Percentiles rank a stretch among this genome's conserved stretches.
Conservation (phyloP, 768 basidiomycete genomes). For the Leccinum rimulosum region DNA sequence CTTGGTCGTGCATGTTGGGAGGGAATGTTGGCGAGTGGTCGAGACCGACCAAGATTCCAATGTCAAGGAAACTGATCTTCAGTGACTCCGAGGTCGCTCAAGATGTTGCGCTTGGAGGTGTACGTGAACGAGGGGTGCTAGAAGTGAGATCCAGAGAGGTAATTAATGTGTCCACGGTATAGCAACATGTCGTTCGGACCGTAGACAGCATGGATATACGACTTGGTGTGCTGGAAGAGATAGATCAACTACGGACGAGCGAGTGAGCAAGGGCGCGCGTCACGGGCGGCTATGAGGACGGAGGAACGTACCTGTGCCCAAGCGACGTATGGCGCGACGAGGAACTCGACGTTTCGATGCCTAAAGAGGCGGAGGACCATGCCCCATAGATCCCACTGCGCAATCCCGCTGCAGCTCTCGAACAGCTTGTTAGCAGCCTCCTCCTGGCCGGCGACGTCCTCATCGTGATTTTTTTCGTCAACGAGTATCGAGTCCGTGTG, state of each 20-base stretch:
- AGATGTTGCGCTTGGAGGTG: slow-evolving; percentile 73
- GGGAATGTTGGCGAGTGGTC: slow-evolving; percentile 80
- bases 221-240: slow-evolving; percentile 87
- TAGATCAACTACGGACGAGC: slow-evolving; percentile 74
- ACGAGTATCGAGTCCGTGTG: too few relatives aligned
- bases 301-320: slow-evolving; percentile 85
- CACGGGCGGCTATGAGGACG: background rate
- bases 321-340: slow-evolving; percentile 92
- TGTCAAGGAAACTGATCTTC: slow-evolving; percentile 93
- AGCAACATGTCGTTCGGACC: slow-evolving; percentile 90
- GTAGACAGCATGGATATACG: slow-evolving; percentile 92
- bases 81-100: slow-evolving; percentile 42
- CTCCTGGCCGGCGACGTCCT: too few relatives aligned
- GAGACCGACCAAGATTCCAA: slow-evolving; percentile 88
- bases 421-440: too few relatives aligned
- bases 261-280: slow-evolving; percentile 6
- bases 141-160: slow-evolving; percentile 78
- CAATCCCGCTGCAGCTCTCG: slow-evolving; percentile 6
- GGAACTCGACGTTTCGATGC: slow-evolving; percentile 92
- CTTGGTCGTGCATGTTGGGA: slow-evolving; percentile 76
- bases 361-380: slow-evolving; percentile 89
- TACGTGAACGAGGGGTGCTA: slow-evolving; percentile 74
- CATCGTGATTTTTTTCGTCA: too few relatives aligned
- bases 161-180: slow-evolving; percentile 87
- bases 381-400: slow-evolving; percentile 91